Base-by-base conservation (phyloP, 2,329 filamentous ascomycete genomes). In the Pseudogymnoascus sp. region DNA sequence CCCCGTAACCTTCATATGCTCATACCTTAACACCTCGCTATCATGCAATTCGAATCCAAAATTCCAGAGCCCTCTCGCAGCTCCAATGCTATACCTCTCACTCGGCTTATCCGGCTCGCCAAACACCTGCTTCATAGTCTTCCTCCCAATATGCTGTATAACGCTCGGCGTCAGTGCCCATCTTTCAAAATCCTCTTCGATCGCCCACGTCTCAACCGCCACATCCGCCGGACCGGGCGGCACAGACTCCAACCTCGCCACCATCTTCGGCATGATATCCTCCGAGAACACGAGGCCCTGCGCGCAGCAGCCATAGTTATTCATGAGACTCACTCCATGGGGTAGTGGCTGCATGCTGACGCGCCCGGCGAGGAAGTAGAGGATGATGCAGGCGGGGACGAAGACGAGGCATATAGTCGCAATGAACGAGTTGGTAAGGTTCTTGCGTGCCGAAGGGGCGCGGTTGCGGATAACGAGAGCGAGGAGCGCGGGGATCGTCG, bases 131-230 rank as follows among this genome's bases (percentile, higher is more conserved):
- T 63, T 64, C 54, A 63, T 65, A 9, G 64, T 65, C 37, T 65
- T 50, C 31, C 70, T 62, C 3, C 74, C 74, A 6, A 74, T 70
- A 57, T 76, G 74, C 58, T 76, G 74, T 15, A 76, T 67, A 1
- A 75, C 71, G 31, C 72, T 74, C 36, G 72, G 73, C 13, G 74
- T 71, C 29, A 74, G 66, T 4, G 74, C 74, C 73, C 73, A 75
- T 59, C 74, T 74, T 1, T 64, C 65, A 57, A 73, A 58, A 8
- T 64, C 64, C 5, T 67, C 61, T 1, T 72, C 68, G 35, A 68
- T 63, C 1, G 73, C 72, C 54, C 71, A 73, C 8, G 68, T 70
- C 62, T 76, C 74, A 41, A 74, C 67, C 24, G 74, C 70, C 69
- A 71, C 70, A 58, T 76, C 74, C 1, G 72, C 74, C 1, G 75